Base-by-base conservation (phyloP, 495 filamentous ascomycete genomes). In the Aspergillus homomorphus region DNA sequence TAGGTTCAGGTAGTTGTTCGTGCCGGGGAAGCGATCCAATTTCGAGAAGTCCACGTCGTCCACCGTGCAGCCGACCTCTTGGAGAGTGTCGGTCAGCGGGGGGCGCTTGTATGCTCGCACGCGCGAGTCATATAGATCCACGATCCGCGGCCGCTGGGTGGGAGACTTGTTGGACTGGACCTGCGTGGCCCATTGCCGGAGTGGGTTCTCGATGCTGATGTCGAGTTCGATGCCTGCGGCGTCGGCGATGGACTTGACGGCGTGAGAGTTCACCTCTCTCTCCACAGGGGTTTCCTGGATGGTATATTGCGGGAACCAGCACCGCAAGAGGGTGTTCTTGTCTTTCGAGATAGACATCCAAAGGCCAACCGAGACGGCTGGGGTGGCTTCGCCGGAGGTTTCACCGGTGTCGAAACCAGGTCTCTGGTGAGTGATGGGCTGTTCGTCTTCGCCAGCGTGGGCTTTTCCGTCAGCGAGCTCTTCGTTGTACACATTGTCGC, bases 401-500 rank as follows among this genome's bases (percentile, higher is more conserved):
- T 66, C 69, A 15, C 71, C 73, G 9, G 69, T 72, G 51, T 72
- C 70, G 53, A 77, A 67, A 38, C 65, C 69, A n/a, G 59, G 58
- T n/a, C 62, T 19, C 6, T 65, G 51, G 24, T 8, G 53, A 22
- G 57, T 48, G 20, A 44, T 30, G 1, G 46, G 20, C 0, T 58
- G 28, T 19, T 69, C 64, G 12, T 60, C 4, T 3, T 24, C 30
- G 10, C 23, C 42, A 23, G 46, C 60, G 53, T 72, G 67, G 8
- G 66, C 54, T 57, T 70, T 73, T 0, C 77, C 75, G 54, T 79
- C 72, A 22, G 86, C 89, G 15, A 95, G 75, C 69, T 98, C 94
- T 62, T 95, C 89, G 60, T 98, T 98, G 49, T 89, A 86, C 20
- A 87, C 81, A 64, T 91, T 92, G 41, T 80, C 77, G 70, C 94